Evolutionary conservation across 257 asterid species (phyloP).

Genomic region (Solanum peruvianum): DNA sequence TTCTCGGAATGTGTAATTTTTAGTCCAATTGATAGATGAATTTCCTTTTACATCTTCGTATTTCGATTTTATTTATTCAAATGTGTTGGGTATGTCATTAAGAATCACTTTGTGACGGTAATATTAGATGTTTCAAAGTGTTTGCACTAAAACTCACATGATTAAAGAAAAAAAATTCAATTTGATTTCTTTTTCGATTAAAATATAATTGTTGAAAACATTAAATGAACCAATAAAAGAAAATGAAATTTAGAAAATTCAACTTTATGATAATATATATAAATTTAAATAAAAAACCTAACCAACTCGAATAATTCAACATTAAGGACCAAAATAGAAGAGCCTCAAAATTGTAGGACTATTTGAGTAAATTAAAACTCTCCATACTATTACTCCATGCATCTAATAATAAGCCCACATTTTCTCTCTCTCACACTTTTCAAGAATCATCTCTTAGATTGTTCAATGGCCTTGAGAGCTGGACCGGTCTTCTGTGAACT

Average conservation of each 20-base stretch:
- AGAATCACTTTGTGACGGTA: neutral
- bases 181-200: too few relatives aligned
- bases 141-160: too few relatives aligned
- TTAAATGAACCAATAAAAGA: rapidly evolving
- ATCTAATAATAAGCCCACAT: neutral
- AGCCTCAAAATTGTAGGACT: neutral
- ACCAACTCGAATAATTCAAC: too few relatives aligned
- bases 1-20: neutral
- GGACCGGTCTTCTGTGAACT: constrained; percentile 37
- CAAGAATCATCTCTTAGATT: neutral
- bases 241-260: too few relatives aligned
- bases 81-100: too few relatives aligned
- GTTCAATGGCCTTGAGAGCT: constrained; percentile 40
- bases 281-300: neutral
- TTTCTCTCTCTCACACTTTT: neutral
- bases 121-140: too few relatives aligned
- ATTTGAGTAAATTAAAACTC: neutral
- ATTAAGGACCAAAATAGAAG: neutral
- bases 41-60: too few relatives aligned
- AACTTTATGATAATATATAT: too few relatives aligned
- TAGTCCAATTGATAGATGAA: neutral
- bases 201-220: too few relatives aligned
- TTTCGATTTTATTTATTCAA: too few relatives aligned
- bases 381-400: neutral
- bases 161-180: too few relatives aligned